Evolutionary conservation across 2,329 filamentous ascomycete species (phyloP).

Genomic region (Chrysoporthe puriensis): DNA sequence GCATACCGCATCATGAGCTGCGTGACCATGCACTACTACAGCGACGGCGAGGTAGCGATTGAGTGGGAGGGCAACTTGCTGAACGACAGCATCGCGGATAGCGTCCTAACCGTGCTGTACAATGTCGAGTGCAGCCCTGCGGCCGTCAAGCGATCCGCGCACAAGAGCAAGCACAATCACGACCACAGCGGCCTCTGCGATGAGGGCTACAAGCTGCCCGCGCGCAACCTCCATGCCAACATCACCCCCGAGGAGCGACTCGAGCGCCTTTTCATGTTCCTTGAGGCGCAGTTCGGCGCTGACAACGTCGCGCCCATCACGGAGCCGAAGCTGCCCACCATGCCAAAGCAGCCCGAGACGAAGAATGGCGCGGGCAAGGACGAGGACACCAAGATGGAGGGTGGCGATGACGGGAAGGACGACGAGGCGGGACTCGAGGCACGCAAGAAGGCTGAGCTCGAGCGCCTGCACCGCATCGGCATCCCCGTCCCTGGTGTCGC

Average conservation of each 20-base stretch:
- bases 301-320: conserved; percentile 81
- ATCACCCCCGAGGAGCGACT: conserved; percentile 76
- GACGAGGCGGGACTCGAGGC: conserved; percentile 52
- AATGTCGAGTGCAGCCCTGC: conserved; percentile 93
- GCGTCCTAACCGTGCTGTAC: conserved; percentile 89
- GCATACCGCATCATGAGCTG: conserved; percentile 85
- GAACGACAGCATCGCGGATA: conserved; percentile 97
- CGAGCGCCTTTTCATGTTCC: conserved; percentile 87
- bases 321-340: conserved; percentile 57
- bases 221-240: conserved; percentile 73
- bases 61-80: conserved; percentile 99
- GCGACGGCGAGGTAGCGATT: conserved; percentile 80
- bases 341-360: conserved; percentile 32
- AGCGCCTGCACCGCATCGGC: conserved; percentile 78
- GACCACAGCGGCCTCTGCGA: conserved; percentile 44
- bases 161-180: conserved; percentile 36
- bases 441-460: conserved; percentile 69
- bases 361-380: conserved; percentile 38
- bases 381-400: conserved; percentile 42
- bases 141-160: conserved; percentile 79
- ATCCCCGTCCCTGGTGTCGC: conserved; percentile 89
- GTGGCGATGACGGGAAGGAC: conserved; percentile 39
- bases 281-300: conserved; percentile 92
- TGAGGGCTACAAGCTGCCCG: conserved; percentile 45
- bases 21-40: conserved; percentile 77